Conservation (phyloP, 2,329 filamentous ascomycete genomes). For the Fusarium multiceps region DNA sequence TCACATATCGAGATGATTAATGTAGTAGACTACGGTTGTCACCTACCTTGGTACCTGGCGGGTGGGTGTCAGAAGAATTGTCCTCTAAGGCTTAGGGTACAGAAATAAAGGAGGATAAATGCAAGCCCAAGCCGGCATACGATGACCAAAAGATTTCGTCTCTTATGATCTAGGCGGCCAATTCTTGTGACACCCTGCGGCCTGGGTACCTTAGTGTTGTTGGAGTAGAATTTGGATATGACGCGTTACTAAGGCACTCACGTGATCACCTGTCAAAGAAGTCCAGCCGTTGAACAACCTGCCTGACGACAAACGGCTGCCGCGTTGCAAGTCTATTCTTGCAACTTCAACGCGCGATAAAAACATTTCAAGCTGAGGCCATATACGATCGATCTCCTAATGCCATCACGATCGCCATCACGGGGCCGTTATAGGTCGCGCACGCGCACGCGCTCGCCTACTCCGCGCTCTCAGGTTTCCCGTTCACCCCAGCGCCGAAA, state of each 20-base stretch:
- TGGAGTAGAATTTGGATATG: neutral
- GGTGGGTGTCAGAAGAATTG: too few species aligned
- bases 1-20: neutral
- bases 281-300: conserved; percentile 2
- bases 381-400: conserved; percentile 18
- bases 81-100: too few species aligned
- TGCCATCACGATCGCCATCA: conserved; percentile 50
- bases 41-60: too few species aligned
- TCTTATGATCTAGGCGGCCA: too few species aligned
- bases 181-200: too few species aligned
- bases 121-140: too few species aligned
- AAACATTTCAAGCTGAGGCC: conserved; percentile 3
- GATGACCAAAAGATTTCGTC: too few species aligned
- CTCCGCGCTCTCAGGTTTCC: conserved; percentile 50
- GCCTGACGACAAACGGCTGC: conserved; percentile 7
- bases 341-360: conserved; percentile 20
- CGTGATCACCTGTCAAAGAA: conserved; percentile 39
- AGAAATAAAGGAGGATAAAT: too few species aligned
- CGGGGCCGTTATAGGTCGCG: conserved; percentile 49
- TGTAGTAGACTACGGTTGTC: neutral
- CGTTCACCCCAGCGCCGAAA: conserved; percentile 49
- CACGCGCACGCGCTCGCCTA: conserved; percentile 51
- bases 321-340: conserved; percentile 17
- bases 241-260: conserved; percentile 16
- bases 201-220: neutral